phyloP scores from a whole-genome alignment of 805 yeast species.

The Metschnikowia shivogae region DNA sequence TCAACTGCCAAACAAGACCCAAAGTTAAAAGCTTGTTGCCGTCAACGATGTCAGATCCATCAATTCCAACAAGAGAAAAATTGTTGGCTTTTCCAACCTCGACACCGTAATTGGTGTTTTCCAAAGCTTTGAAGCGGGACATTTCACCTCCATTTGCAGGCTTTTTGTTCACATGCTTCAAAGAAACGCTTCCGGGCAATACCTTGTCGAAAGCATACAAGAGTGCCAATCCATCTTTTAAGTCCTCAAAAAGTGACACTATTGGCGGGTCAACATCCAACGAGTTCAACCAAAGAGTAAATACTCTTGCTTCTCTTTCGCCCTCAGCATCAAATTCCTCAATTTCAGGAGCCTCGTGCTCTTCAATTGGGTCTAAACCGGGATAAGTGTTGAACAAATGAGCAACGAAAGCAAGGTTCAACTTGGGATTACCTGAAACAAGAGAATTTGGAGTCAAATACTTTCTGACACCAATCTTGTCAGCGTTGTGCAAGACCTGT shows the following conservation, averaged over 20 bases:
- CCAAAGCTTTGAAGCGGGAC: constrained; percentile 90
- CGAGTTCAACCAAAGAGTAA: constrained; percentile 95
- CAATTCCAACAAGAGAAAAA: constrained; percentile 95
- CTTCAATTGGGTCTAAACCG: constrained; percentile 93
- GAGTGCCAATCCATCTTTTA: constrained; percentile 86
- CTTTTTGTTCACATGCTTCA: constrained; percentile 75
- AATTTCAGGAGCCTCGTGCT: constrained; percentile 84
- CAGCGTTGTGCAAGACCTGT: constrained; percentile 81
- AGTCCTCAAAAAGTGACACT: constrained; percentile 84
- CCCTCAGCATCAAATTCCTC: constrained; percentile 99
- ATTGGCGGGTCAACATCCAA: constrained; percentile 95
- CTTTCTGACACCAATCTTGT: constrained; percentile 86
- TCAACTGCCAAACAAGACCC: constrained; percentile 96
- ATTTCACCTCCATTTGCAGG: constrained; percentile 74
- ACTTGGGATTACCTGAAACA: constrained; percentile 93
- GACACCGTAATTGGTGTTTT: constrained; percentile 97
- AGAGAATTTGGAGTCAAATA: constrained; percentile 90
- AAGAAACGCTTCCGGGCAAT: constrained; percentile 84
- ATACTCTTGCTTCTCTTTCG: constrained; percentile 98
- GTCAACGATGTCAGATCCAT: constrained; percentile 95
- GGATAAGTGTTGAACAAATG: constrained; percentile 95
- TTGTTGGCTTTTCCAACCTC: constrained; percentile 89
- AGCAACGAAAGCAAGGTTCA: constrained; percentile 96
- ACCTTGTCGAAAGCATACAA: constrained; percentile 95
- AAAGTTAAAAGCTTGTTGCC: constrained; percentile 85